Evolutionary conservation across 371 early-diverging fungal species (phyloP).

Genomic region (Actinomortierella wolfii): DNA sequence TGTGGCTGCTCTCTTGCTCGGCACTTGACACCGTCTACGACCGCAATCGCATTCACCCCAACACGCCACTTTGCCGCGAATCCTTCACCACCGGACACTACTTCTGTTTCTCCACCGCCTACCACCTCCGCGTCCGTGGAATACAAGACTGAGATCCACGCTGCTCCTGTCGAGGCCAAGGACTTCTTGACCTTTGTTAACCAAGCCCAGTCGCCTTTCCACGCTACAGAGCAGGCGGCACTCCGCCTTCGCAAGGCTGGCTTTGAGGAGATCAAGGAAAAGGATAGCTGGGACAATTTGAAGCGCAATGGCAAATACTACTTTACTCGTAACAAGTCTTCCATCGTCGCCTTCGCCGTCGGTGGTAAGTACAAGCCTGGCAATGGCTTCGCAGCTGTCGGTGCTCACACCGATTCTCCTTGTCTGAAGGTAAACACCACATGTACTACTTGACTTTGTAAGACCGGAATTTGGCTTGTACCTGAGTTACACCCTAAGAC

Average conservation of each 20-base stretch:
- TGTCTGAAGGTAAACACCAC: slow-evolving; percentile 82
- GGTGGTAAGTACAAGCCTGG: slow-evolving; percentile 86
- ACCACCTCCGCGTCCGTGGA: background rate
- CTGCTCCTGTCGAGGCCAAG: slow-evolving; percentile 44
- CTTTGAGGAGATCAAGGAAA: slow-evolving; percentile 87
- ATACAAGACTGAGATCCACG: slow-evolving; percentile 38
- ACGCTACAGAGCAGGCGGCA: slow-evolving; percentile 81
- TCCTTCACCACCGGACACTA: background rate
- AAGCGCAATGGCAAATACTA: slow-evolving; percentile 87
- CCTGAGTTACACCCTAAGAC: no score
- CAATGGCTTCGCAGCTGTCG: slow-evolving; percentile 88
- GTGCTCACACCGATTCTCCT: slow-evolving; percentile 97
- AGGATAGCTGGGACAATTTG: slow-evolving; percentile 80
- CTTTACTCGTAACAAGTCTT: slow-evolving; percentile 92
- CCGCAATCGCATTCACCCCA: no score
- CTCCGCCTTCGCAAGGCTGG: slow-evolving; percentile 72
- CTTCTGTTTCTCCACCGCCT: background rate
- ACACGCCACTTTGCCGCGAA: no score
- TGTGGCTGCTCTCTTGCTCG: no score
- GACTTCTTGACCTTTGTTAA: slow-evolving; percentile 89
- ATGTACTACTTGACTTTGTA: background rate
- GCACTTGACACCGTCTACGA: no score
- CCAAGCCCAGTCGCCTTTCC: slow-evolving; percentile 93
- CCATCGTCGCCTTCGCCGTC: slow-evolving; percentile 93
- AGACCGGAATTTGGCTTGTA: slow-evolving; percentile 1